Evolutionary conservation across 257 asterid species (phyloP).

Genomic region (Solanum etuberosum): DNA sequence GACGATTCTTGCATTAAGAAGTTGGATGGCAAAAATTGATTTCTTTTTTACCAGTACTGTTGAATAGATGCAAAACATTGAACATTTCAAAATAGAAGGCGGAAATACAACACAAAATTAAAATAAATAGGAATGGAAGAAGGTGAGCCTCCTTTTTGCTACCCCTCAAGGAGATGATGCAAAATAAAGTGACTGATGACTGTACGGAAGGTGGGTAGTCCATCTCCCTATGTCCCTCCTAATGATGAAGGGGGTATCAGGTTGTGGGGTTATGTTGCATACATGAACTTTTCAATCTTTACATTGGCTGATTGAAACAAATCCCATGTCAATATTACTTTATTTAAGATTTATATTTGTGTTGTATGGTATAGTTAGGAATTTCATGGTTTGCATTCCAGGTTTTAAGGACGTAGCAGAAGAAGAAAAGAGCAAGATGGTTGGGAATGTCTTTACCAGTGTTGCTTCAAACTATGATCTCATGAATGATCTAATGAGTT

Average conservation of each 20-base stretch:
- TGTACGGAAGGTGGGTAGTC: neutral
- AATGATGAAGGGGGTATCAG: neutral
- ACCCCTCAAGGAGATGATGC: neutral
- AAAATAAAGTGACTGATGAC: neutral
- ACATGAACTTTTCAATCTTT: neutral
- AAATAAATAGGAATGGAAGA: neutral
- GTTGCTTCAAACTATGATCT: slow-evolving; percentile 83
- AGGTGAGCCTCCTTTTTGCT: neutral
- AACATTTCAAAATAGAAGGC: neutral
- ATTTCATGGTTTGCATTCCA: slow-evolving; percentile 9
- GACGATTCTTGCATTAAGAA: neutral
- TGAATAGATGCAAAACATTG: neutral
- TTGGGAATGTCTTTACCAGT: slow-evolving; percentile 75
- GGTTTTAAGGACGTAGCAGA: slow-evolving; percentile 80
- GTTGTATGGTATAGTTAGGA: neutral
- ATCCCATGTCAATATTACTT: neutral
- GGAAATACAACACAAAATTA: neutral
- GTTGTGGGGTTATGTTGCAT: neutral
- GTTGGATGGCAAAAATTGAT: neutral
- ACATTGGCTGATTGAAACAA: neutral
- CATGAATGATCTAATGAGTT: slow-evolving; percentile 96
- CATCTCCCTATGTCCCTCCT: neutral
- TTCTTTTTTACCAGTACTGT: neutral
- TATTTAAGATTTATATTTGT: neutral
- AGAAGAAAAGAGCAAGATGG: slow-evolving; percentile 78